These are phyloP conservation scores for Ophiostoma himal-ulmi DNA, from an alignment of 2,329 filamentous ascomycete genomes.

Conservation along the genomic window DNA sequence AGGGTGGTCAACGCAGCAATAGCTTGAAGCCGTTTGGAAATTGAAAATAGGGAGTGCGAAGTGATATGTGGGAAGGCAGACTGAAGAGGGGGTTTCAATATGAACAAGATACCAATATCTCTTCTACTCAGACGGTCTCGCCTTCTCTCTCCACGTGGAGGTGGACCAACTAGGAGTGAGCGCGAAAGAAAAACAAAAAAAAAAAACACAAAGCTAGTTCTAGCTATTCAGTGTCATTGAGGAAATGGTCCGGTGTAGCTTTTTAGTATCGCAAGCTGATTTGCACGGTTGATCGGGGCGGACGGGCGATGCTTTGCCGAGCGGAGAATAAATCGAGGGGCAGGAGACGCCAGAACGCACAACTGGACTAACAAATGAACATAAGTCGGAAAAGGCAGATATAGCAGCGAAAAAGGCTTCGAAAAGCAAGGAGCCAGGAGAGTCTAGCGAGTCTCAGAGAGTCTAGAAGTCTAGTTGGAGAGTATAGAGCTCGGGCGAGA, in stretches of 20 bases:
- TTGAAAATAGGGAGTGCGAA: neutral
- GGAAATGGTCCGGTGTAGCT: neutral
- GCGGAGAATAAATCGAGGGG: neutral
- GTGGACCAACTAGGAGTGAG: slow-evolving; percentile 6
- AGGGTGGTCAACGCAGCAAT: neutral
- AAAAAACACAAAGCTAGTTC: neutral
- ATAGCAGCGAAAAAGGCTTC: neutral
- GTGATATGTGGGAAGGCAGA: neutral
- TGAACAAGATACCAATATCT: neutral
- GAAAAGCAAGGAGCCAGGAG: neutral
- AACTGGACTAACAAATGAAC: neutral
- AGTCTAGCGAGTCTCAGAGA: neutral
- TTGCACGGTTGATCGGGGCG: neutral
- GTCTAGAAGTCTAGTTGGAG: neutral
- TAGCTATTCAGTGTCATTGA: neutral
- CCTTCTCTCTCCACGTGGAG: slow-evolving; percentile 9
- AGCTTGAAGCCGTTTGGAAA: neutral
- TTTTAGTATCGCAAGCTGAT: neutral
- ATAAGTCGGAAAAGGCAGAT: neutral
- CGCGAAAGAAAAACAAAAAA: neutral
- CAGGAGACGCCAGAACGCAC: neutral
- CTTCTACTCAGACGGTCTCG: neutral
- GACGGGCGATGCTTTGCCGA: neutral
- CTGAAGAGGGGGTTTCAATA: neutral
- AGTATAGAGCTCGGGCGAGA: neutral